phyloP scores from a whole-genome alignment of 2,329 filamentous ascomycete genomes.

The Monosporascus sp. region DNA sequence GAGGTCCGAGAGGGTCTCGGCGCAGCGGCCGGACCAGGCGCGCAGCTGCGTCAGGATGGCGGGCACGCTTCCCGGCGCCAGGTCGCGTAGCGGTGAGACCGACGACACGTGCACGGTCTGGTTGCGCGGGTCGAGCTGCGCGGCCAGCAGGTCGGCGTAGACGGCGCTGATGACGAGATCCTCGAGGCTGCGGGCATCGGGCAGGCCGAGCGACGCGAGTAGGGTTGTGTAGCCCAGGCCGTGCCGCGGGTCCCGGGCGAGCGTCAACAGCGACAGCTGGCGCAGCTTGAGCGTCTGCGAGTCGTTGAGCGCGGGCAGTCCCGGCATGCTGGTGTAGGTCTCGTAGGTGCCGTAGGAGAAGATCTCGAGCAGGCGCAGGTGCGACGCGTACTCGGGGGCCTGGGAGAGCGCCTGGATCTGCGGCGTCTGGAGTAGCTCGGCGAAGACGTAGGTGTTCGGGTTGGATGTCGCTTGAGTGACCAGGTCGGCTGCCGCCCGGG shows the following conservation, averaged over 20 bases:
- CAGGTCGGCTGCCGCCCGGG: slow-evolving; percentile 79
- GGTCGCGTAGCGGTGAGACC: slow-evolving; percentile 80
- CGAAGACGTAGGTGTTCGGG: slow-evolving; percentile 86
- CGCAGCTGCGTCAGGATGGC: slow-evolving; percentile 62
- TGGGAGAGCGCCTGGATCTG: slow-evolving; percentile 69
- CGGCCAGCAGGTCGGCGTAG: slow-evolving; percentile 76
- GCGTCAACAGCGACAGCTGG: slow-evolving; percentile 80
- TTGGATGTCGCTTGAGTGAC: slow-evolving; percentile 84
- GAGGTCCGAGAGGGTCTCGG: slow-evolving; percentile 64
- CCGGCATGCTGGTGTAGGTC: slow-evolving; percentile 53
- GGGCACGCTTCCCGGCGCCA: slow-evolving; percentile 66
- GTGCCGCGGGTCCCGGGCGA: slow-evolving; percentile 61
- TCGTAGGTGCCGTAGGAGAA: slow-evolving; percentile 91
- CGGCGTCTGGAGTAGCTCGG: slow-evolving; percentile 79
- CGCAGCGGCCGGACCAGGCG: slow-evolving; percentile 76
- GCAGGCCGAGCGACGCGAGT: slow-evolving; percentile 59
- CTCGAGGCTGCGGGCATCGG: slow-evolving; percentile 67
- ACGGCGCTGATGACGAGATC: slow-evolving; percentile 80
- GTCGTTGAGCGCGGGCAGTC: slow-evolving; percentile 65
- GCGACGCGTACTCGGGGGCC: slow-evolving; percentile 51
- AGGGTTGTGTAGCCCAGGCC: slow-evolving; percentile 68
- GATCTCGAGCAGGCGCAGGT: slow-evolving; percentile 72
- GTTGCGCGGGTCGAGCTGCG: slow-evolving; percentile 74
- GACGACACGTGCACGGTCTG: slow-evolving; percentile 71
- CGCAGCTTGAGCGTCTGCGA: slow-evolving; percentile 79